Evolutionary conservation across 2,329 filamentous ascomycete genomes (phyloP).

Genomic region (Pseudonectria foliicola): DNA sequence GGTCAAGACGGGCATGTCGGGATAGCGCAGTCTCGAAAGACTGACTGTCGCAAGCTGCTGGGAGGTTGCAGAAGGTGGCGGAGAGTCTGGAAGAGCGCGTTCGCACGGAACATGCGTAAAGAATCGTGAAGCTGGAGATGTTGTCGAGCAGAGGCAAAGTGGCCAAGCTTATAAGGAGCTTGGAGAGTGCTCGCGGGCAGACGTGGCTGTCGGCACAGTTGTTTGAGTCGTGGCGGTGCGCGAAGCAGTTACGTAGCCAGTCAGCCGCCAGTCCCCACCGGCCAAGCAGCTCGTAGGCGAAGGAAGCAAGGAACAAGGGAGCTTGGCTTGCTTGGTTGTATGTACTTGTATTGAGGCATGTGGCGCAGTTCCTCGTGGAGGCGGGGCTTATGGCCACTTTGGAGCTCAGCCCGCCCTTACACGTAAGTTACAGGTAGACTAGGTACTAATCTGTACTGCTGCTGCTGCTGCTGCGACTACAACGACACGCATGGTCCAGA

Average conservation of each 20-base stretch:
- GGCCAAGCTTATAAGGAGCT: slow-evolving; percentile 18
- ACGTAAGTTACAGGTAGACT: no score
- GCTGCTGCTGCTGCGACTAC: slow-evolving; percentile 18
- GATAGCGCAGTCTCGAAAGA: slow-evolving; percentile 21
- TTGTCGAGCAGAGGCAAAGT: slow-evolving; percentile 5
- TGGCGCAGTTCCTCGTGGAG: no score
- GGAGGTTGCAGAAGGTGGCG: not conserved
- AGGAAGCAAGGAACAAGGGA: no score
- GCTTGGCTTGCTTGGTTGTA: no score
- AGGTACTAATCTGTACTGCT: slow-evolving; percentile 19
- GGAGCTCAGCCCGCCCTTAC: no score
- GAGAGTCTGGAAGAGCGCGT: not conserved
- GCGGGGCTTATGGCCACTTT: no score
- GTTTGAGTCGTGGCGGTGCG: slow-evolving; percentile 2
- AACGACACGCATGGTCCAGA: slow-evolving; percentile 1
- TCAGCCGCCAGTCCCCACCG: no score
- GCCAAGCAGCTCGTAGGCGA: no score
- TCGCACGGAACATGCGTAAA: not conserved
- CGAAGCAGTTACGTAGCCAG: no score
- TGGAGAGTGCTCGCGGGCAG: slow-evolving; percentile 12
- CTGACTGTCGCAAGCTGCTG: slow-evolving; percentile 13
- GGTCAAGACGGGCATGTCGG: slow-evolving; percentile 28
- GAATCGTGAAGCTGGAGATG: slow-evolving; percentile 3
- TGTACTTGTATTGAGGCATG: no score
- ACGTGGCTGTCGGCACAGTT: slow-evolving; percentile 16